A percentile compares a stretch with the other conserved stretches of the same genome.
Conservation (phyloP, 768 basidiomycete genomes). For the Tylopilus rubrobrunneus region DNA sequence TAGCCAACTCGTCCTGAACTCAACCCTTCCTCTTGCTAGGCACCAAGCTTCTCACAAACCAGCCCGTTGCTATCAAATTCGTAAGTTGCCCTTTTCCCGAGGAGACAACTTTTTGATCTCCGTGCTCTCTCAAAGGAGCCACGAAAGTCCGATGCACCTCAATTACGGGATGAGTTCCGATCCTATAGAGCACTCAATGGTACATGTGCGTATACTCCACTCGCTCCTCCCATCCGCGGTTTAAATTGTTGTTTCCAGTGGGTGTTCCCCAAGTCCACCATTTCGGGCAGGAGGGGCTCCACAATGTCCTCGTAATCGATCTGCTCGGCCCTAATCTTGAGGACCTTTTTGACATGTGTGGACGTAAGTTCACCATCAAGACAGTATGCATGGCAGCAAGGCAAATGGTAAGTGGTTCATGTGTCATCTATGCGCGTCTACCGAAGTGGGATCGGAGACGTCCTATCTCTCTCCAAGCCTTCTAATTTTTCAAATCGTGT, state of each 20-base stretch:
- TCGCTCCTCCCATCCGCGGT: constrained; percentile 10
- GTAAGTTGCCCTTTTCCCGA: constrained; percentile 44
- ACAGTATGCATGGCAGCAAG: constrained; percentile 99
- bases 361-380: constrained; percentile 96
- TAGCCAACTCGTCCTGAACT: constrained; percentile 7
- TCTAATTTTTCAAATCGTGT: not conserved
- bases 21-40: constrained; percentile 44
- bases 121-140: constrained; percentile 60
- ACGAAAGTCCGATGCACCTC: constrained; percentile 96
- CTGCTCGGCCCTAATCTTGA: constrained; percentile 96
- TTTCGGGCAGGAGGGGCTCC: constrained; percentile 97
- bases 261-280: constrained; percentile 98
- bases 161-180: constrained; percentile 94
- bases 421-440: not conserved
- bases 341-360: constrained; percentile 98
- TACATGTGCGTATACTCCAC: constrained; percentile 57
- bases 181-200: constrained; percentile 94
- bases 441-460: not conserved
- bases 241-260: constrained; percentile 43
- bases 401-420: constrained; percentile 76
- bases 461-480: not conserved
- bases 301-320: constrained; percentile 94
- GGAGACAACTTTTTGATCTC: constrained; percentile 13
- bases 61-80: constrained; percentile 96
- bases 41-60: constrained; percentile 76